Evolutionary conservation across 768 basidiomycete genomes (phyloP), one percentile per base, ranked within the genome.

Genomic region (Leccinum pellstonianum): DNA sequence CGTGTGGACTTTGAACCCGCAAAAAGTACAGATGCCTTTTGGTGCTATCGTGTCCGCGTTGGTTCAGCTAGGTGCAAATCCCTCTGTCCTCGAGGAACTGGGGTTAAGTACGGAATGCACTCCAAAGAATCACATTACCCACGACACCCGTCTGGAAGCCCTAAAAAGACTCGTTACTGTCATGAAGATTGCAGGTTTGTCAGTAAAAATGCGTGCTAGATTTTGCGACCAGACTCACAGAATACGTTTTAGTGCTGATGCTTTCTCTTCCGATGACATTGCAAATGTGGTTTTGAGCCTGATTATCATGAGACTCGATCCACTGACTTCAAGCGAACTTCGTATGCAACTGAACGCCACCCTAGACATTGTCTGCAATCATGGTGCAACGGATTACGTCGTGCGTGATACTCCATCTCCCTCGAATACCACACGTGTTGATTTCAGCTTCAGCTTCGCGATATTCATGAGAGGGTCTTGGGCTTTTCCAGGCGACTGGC

Each of bases 301-400:
- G 46, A 60, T 86, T 4, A 72, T 86, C 3, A 68, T 91, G 27
- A 85, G 77, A 2, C 78, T 88, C 61, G 89, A 91, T 64, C 69
- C 77, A 2, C 71, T 77, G 12, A 80, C 80, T 33, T 71, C 79
- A 1, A 66, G 70, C 4, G 79, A 81, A 14, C 73, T 86, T 8
- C 75, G 71, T 56, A 73, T 68, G 25, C 83, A 83, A 7, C 70
- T 88, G 49, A 77, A 77, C 49, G 63, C 73, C 7, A 76, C 81
- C 1, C 70, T 87, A 43, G 79, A 87, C 52, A 64, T 68, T 23
- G 62, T 86, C 37, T 84, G 82, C 61, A 71, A 71, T 25, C 19
- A 52, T 54, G n/a, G 54, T 27, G 74, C 73, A 31, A 64, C 84
- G 19, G 76, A 79, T 21, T 53, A 5, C 67, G 65, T 58, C 58